Evolutionary conservation across 257 asterid genomes (phyloP), one percentile per base, ranked within the genome.

Genomic region (Primulina tabacum): DNA sequence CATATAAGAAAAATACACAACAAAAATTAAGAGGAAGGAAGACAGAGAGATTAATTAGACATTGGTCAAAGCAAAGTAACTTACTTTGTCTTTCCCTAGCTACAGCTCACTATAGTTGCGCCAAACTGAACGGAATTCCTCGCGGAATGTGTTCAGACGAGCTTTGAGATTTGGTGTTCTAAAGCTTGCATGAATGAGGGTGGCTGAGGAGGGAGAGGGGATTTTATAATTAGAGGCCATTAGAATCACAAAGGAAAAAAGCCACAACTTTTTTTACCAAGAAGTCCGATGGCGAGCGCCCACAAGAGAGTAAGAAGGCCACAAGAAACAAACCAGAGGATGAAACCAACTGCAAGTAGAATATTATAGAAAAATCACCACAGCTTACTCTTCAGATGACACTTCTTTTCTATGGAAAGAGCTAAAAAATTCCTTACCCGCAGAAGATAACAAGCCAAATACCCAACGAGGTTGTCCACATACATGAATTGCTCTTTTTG

Each of bases 141-240:
- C 98, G 4, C 97, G 92, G 77, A 90, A 92, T 59, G 98, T 92
- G 87, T 92, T 92, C 75, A 92, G 77, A 57, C 97, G 98, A 74
- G 97, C 98, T 83, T 90, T 90, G 80, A 90, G 80, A 78, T 92
- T 90, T 68, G 98, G 98, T n/a, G 96, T 90, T 83, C 98, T 86
- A 74, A 90, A 88, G 79, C 97, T 92, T 74, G 97, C 96, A 78
- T 92, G 97, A 58, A 87, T 70, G 64, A 90, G 67, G 74, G 92
- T 90, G 73, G 89, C 98, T 92, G 82, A 24, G 73, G 74, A 76
- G 70, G 72, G 72, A 70, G 65, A 68, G 63, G 67, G 18, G 55
- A 14, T 11, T 62, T 69, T 26, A 29, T 14, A 34, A 24, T 71
- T 68, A 75, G 28, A 71, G 28, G 20, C 32, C n/a, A 64, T 24